phyloP scores from a whole-genome alignment of 2,329 filamentous ascomycete genomes.

The Cercospora sesami region DNA sequence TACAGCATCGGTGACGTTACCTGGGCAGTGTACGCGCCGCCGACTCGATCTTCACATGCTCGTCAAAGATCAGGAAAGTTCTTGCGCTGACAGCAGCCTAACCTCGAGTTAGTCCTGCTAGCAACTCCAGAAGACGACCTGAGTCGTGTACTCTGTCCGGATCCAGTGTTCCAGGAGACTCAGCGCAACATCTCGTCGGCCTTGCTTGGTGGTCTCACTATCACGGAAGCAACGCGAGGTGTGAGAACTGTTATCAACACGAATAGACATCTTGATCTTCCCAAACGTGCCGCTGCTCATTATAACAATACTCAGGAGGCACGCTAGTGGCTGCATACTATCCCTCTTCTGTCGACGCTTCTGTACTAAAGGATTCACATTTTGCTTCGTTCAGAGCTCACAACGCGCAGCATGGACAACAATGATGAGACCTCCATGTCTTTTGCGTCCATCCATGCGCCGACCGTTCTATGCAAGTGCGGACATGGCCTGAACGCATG shows the following conservation, averaged over 20 bases:
- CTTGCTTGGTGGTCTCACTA: background rate
- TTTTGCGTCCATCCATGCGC: background rate
- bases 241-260: background rate
- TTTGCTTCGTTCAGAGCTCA: background rate
- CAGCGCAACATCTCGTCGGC: background rate
- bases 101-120: background rate
- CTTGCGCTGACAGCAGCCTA: background rate
- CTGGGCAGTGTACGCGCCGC: background rate
- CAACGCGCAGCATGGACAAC: background rate
- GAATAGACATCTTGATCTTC: background rate
- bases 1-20: background rate
- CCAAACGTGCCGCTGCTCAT: background rate
- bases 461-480: background rate
- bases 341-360: background rate
- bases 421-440: background rate
- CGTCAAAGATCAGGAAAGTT: background rate
- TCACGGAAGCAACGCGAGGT: background rate
- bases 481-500: background rate
- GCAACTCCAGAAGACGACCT: background rate
- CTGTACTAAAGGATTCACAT: background rate
- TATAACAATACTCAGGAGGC: background rate
- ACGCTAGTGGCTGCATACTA: background rate
- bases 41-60: background rate
- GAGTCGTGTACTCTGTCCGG: background rate
- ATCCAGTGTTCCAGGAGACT: background rate